Conservation (phyloP, 1,284 basidiomycete species). For the Cryptococcus maquisensis region DNA sequence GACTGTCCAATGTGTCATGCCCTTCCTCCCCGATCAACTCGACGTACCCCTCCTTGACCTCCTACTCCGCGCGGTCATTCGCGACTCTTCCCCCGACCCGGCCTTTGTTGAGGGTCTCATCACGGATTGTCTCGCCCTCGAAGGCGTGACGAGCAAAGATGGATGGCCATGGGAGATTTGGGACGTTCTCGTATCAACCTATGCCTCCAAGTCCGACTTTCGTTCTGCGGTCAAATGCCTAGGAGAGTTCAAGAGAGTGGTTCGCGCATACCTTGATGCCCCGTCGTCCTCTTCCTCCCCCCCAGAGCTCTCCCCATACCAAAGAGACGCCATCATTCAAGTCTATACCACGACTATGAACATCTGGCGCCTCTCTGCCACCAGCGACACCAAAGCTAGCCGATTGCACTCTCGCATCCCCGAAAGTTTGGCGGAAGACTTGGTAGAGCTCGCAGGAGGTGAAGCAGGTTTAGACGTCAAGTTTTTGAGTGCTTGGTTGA, state of each 20-base stretch:
- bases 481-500: constrained; percentile 28
- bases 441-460: constrained; percentile 10
- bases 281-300: background rate
- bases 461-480: background rate
- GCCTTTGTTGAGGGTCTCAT: constrained; percentile 15
- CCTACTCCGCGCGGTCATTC: constrained; percentile 10
- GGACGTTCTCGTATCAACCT: constrained; percentile 12
- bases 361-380: background rate
- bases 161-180: constrained; percentile 22
- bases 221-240: constrained; percentile 10
- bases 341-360: constrained; percentile 8
- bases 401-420: constrained; percentile 6
- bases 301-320: background rate
- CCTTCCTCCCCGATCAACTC: constrained; percentile 20
- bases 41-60: constrained; percentile 29
- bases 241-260: constrained; percentile 9
- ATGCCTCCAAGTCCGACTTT: constrained; percentile 9
- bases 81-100: constrained; percentile 6
- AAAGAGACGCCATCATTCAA: constrained; percentile 3
- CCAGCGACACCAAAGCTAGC: background rate
- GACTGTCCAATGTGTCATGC: constrained; percentile 5
- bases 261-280: background rate
- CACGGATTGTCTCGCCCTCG: constrained; percentile 13
- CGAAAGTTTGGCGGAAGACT: constrained; percentile 14
- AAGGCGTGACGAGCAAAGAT: background rate